Percentiles rank a stretch among this genome's conserved stretches.
These are phyloP conservation scores for Aegle marmelos DNA, from an alignment of 345 rosid genomes.

Conservation along the genomic window DNA sequence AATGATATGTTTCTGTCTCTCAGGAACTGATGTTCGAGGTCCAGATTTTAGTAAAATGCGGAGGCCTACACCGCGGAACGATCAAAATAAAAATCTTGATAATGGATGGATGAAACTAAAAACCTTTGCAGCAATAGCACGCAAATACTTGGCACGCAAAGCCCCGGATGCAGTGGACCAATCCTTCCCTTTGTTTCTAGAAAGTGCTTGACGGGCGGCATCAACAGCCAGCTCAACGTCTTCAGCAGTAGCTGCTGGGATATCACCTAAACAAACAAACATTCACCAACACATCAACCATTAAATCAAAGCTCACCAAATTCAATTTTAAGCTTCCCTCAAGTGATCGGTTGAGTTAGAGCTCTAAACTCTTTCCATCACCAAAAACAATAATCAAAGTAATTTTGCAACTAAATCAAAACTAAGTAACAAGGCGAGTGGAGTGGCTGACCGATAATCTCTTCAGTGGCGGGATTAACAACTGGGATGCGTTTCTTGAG, in stretches of 20 bases:
- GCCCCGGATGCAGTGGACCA: slow-evolving; percentile 85
- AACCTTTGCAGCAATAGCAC: slow-evolving; percentile 98
- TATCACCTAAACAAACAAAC: slow-evolving; percentile 53
- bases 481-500: slow-evolving; percentile 67
- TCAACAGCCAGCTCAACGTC: slow-evolving; percentile 92
- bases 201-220: slow-evolving; percentile 75
- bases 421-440: no score
- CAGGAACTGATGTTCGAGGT: no score
- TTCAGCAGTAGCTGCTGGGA: slow-evolving; percentile 91
- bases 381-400: no score
- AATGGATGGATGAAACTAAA: not conserved
- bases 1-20: no score
- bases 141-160: slow-evolving; percentile 82
- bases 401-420: not conserved
- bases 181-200: slow-evolving; percentile 68
- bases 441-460: slow-evolving; percentile 55
- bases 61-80: no score
- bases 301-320: not conserved
- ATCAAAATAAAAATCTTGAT: no score
- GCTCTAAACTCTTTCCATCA: not conserved
- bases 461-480: slow-evolving; percentile 77
- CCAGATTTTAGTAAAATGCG: no score
- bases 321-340: not conserved
- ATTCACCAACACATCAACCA: not conserved
- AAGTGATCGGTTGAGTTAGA: not conserved